A percentile compares a stretch with the other conserved stretches of the same genome.
phyloP scores from a whole-genome alignment of 768 basidiomycete species.

The Phaeotremella skinneri region DNA sequence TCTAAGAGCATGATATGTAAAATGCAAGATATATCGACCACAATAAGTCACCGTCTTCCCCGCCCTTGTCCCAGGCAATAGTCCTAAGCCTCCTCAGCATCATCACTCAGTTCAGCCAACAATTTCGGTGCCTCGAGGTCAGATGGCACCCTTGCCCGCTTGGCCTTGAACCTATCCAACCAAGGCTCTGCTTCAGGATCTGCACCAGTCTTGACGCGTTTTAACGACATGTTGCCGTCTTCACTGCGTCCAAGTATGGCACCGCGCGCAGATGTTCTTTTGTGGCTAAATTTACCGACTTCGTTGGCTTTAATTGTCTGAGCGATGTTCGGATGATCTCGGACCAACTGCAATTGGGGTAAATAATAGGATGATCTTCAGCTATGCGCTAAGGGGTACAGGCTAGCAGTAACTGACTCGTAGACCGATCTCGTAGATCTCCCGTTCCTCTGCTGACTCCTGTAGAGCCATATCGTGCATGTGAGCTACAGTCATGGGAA shows the following conservation, averaged over 20 bases:
- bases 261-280: background rate
- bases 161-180: conserved; percentile 22
- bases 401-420: conserved; percentile 18
- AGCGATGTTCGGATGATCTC: conserved; percentile 30
- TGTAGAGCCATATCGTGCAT: conserved; percentile 34
- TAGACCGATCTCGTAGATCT: conserved; percentile 42
- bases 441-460: conserved; percentile 37
- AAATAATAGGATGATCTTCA: background rate
- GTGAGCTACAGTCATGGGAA: conserved; percentile 28
- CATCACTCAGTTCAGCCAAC: conserved; percentile 37
- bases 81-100: background rate
- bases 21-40: background rate
- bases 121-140: conserved; percentile 1
- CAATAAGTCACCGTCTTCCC: background rate
- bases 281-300: conserved; percentile 28
- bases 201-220: conserved; percentile 8
- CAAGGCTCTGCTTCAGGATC: conserved; percentile 41
- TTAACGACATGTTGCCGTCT: background rate
- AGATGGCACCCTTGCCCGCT: conserved; percentile 11
- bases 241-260: background rate
- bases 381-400: background rate
- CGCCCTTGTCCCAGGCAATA: no score
- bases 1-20: no score
- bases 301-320: conserved; percentile 42
- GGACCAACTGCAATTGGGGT: conserved; percentile 23